phyloP scores from a whole-genome alignment of 2,329 filamentous ascomycete species.

The Pseudocercospora pini-densiflorae region DNA sequence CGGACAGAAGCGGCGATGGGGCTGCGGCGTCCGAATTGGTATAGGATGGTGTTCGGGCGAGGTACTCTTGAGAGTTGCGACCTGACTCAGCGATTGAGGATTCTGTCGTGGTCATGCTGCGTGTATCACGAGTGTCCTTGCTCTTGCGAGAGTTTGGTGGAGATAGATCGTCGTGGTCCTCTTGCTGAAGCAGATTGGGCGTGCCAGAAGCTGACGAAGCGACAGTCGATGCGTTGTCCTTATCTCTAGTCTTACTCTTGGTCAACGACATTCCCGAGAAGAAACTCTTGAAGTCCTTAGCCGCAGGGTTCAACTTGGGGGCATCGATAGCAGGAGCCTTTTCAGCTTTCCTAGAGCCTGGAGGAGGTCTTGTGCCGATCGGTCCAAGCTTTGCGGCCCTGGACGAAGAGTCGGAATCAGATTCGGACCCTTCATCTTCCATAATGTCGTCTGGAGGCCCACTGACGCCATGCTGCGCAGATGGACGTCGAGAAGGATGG shows the following conservation, averaged over 20 bases:
- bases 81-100: conserved; percentile 38
- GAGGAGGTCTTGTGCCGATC: conserved; percentile 72
- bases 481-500: conserved; percentile 78
- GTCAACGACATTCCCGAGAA: conserved; percentile 53
- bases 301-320: conserved; percentile 79
- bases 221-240: conserved; percentile 27
- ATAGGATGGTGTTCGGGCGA: conserved; percentile 39
- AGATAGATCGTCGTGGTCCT: conserved; percentile 38
- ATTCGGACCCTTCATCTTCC: conserved; percentile 48
- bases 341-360: conserved; percentile 28
- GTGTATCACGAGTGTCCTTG: conserved; percentile 50
- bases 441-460: conserved; percentile 60
- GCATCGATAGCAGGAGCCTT: conserved; percentile 43
- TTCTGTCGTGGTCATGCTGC: conserved; percentile 43
- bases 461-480: conserved; percentile 75
- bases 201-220: conserved; percentile 26
- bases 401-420: conserved; percentile 43
- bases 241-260: conserved; percentile 43
- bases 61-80: conserved; percentile 33
- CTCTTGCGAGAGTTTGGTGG: conserved; percentile 46
- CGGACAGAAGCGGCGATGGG: conserved; percentile 40
- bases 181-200: conserved; percentile 30
- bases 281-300: conserved; percentile 81
- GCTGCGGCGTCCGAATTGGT: conserved; percentile 44
- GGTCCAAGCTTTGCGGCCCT: conserved; percentile 62